Evolutionary conservation across 257 asterid genomes (phyloP).

Genomic region (Marsdenia floribunda): DNA sequence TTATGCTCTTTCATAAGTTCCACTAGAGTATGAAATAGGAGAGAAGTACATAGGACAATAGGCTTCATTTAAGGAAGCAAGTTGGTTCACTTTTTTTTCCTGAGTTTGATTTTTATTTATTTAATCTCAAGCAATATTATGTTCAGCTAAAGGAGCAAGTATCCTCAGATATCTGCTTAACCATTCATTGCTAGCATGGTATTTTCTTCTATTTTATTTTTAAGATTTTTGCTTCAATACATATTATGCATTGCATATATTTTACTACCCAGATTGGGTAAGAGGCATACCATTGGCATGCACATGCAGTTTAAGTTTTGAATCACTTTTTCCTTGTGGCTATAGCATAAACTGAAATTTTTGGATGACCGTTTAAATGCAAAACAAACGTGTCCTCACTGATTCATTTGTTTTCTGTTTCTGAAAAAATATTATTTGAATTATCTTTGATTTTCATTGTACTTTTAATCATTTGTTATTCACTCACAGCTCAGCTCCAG

Average conservation of each 20-base stretch:
- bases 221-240: neutral
- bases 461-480: conserved; percentile 35
- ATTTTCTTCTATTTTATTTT: neutral
- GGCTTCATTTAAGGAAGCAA: conserved; percentile 2
- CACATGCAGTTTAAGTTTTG: neutral
- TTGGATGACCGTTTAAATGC: neutral
- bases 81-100: neutral
- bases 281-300: neutral
- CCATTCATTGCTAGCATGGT: neutral
- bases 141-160: neutral
- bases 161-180: neutral
- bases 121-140: neutral
- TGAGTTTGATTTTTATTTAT: neutral
- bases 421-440: neutral
- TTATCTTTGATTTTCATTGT: neutral
- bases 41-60: neutral
- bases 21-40: neutral
- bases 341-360: neutral
- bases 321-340: neutral
- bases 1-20: neutral
- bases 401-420: neutral
- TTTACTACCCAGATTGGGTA: neutral
- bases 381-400: neutral
- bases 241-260: neutral
- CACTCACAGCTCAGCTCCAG: conserved; percentile 65